Percentiles rank a stretch among this genome's conserved stretches.
Conservation (phyloP, 1,139 yeast genomes). For the Hanseniaspora sp. region DNA sequence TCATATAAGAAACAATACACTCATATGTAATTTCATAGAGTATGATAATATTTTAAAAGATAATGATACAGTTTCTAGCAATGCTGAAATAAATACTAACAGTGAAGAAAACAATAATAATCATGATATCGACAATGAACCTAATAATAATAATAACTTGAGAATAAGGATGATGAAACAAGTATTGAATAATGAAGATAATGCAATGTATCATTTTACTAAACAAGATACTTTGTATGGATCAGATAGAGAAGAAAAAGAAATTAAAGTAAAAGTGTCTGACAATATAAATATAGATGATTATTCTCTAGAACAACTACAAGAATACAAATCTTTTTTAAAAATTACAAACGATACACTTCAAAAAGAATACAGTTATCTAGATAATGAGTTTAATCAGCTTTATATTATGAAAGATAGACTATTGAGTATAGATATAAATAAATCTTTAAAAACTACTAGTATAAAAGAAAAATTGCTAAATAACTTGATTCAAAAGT, state of each 20-base stretch:
- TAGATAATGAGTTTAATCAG: not conserved
- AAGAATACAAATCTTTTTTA: not conserved
- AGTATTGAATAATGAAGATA: slow-evolving; percentile 9
- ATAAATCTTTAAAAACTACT: not conserved
- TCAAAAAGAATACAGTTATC: not conserved
- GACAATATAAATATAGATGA: not conserved
- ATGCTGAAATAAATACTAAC: not conserved
- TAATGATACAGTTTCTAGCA: not conserved
- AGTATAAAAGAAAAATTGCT: not conserved
- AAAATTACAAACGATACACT: not conserved
- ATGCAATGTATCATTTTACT: not conserved
- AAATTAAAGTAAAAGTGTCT: not conserved
- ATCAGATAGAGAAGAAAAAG: not conserved
- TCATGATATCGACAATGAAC: not conserved
- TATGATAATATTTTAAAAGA: slow-evolving; percentile 4
- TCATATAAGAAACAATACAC: slow-evolving; percentile 9
- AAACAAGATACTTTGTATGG: not conserved
- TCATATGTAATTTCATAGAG: slow-evolving; percentile 10
- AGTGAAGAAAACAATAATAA: too few relatives aligned
- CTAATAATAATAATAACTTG: not conserved
- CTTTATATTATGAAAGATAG: not conserved
- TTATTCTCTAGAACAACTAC: not conserved
- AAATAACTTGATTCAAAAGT: not conserved
- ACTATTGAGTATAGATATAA: not conserved
- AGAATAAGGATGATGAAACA: slow-evolving; percentile 8